Conservation (phyloP, 2,329 filamentous ascomycete species). For the Penicillium sp. region DNA sequence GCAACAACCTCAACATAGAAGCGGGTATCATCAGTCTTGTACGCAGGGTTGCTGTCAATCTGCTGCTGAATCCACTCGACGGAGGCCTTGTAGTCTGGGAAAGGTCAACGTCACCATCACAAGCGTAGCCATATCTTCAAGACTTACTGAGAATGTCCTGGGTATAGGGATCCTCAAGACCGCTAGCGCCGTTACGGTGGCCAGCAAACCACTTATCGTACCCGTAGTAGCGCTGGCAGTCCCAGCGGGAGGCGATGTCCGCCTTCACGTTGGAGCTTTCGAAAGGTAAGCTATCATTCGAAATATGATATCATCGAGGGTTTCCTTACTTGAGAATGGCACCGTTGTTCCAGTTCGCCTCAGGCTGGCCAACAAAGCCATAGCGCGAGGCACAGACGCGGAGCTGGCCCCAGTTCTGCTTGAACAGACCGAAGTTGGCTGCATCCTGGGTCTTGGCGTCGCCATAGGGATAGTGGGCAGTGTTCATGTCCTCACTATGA, state of each 20-base stretch:
- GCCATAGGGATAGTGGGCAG: background rate
- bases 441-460: background rate
- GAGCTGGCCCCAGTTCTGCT: background rate
- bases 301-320: too few species aligned
- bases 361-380: background rate
- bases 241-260: slow-evolving; percentile 22
- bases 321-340: background rate
- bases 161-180: slow-evolving; percentile 21
- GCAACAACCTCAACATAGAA: background rate
- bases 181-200: slow-evolving; percentile 22
- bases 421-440: background rate
- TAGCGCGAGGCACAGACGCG: background rate
- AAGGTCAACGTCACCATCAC: background rate
- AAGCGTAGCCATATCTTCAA: background rate
- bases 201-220: slow-evolving; percentile 25
- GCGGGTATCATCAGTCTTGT: background rate
- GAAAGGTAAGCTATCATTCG: background rate
- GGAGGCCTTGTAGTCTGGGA: background rate
- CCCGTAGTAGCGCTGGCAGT: slow-evolving; percentile 24
- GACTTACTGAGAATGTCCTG: background rate
- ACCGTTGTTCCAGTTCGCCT: background rate
- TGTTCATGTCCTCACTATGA: background rate
- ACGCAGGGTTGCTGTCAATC: background rate
- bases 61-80: background rate
- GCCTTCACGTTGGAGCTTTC: slow-evolving; percentile 12